Base-by-base conservation (phyloP, 371 early-diverging fungal genomes). In the Choanephora cucurbitarum region DNA sequence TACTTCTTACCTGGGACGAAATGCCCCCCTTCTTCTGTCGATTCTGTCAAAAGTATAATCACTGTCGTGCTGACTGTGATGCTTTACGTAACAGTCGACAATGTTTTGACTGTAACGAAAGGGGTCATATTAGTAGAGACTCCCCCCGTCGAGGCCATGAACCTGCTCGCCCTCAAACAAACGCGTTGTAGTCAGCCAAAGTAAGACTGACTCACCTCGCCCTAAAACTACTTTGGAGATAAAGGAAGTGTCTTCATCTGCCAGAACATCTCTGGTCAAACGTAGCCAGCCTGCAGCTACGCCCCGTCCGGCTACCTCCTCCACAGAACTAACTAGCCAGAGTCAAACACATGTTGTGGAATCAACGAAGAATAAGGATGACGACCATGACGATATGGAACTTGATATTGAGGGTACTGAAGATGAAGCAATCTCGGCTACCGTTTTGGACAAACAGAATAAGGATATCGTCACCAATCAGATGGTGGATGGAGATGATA, bases 11-110 rank as follows among this genome's bases (percentile, higher is more conserved):
- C 2, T 45, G 46, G 21, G 46, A 45, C 15, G 46, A 45, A 23
- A 45, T 45, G 46, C 46, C 46, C 23, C 46, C 46, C 23, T 14
- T 8, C 4, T 44, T 23, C 14, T 45, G 46, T 14, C 46, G 46
- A 5, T 45, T 45, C 14, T 45, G 46, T 24, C 46, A 45, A 15
- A 45, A 45, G 21, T 21, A 21, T 5, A 24, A 45, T 23, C 46
- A 45, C 24, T 45, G 46, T 24, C 21, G 46, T 11, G 46, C 46
- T 2, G 46, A 45, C 21, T 45, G 46, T 15, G 7, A 23, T 11
- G 46, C 17, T 13, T 11, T 21, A 7, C 5, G 17, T 23, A 45
- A 15, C 4, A 14, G 5, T 14, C 15, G 15, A 2, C 15, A 8
- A 2, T 45, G 46, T 45, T 45, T 23, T 15, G 23, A 45, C 46